A percentile compares a stretch with the other conserved stretches of the same genome.
Evolutionary conservation across 768 basidiomycete species (phyloP).

Genomic region (Mycena rebaudengoi): DNA sequence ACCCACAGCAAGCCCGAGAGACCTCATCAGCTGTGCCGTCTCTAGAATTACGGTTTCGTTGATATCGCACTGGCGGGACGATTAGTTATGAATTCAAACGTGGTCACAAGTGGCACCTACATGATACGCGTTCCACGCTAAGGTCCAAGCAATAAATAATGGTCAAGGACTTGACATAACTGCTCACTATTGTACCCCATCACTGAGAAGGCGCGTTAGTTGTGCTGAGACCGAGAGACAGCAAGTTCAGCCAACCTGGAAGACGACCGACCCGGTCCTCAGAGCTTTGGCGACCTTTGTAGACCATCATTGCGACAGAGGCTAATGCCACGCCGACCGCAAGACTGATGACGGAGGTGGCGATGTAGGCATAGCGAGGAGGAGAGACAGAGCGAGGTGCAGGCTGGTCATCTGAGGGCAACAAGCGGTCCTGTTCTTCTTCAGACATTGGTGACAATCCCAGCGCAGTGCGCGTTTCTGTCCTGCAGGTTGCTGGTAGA

Average conservation of each 20-base stretch:
- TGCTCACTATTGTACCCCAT: constrained; percentile 25
- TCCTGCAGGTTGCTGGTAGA: too few species aligned
- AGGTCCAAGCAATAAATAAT: not conserved
- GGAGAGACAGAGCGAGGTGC: not conserved
- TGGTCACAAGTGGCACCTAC: constrained; percentile 41
- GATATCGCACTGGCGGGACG: constrained; percentile 61
- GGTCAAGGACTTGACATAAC: not conserved
- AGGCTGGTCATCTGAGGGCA: too few species aligned
- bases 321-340: constrained; percentile 13
- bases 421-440: too few species aligned
- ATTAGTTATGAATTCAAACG: not conserved
- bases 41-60: constrained; percentile 60
- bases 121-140: constrained; percentile 78
- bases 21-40: constrained; percentile 58
- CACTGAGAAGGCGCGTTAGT: not conserved
- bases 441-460: too few species aligned
- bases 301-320: constrained; percentile 7
- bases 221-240: not conserved
- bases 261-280: constrained; percentile 26
- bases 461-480: too few species aligned
- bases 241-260: constrained; percentile 9
- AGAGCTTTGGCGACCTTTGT: too few species aligned
- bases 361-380: constrained; percentile 5
- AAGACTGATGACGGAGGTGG: constrained; percentile 11
- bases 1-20: constrained; percentile 57